Conservation (phyloP, 2,329 filamentous ascomycete species). For the Claviceps quebecensis region DNA sequence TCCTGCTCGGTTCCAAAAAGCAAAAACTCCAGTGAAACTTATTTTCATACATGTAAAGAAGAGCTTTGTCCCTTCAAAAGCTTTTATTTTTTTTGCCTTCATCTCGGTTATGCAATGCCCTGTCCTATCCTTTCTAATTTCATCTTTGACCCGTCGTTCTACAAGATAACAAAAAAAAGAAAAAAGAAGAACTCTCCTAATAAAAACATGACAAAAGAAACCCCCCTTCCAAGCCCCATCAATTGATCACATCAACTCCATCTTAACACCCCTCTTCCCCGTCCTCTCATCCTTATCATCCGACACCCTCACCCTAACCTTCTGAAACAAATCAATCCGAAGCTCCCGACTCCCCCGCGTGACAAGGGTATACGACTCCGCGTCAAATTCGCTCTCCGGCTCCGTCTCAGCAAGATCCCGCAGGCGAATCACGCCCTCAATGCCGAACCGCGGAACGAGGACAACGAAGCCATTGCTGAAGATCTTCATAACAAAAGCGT, state of each 20-base stretch:
- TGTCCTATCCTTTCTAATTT: no score
- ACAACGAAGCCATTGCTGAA: conserved; percentile 97
- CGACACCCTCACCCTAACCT: conserved; percentile 75
- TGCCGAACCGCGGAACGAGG: conserved; percentile 88
- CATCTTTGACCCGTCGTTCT: no score
- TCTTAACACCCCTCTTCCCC: conserved; percentile 84
- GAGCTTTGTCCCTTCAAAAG: no score
- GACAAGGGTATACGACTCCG: conserved; percentile 67
- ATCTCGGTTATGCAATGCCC: no score
- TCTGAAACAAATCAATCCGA: conserved; percentile 76
- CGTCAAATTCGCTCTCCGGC: conserved; percentile 71
- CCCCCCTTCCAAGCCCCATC: no score
- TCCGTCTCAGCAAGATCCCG: conserved; percentile 67
- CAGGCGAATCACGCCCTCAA: conserved; percentile 80
- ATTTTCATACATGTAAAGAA: no score
- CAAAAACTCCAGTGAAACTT: no score
- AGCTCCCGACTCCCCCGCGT: conserved; percentile 41
- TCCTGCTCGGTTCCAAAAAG: no score
- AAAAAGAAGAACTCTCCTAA: no score
- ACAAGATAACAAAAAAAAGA: no score
- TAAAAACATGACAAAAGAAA: no score
- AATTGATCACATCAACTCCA: conserved; percentile 39
- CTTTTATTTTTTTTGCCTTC: no score
- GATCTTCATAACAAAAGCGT: conserved; percentile 91
- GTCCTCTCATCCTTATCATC: conserved; percentile 90